Conservation (phyloP, 192 early-diverging fungal species). For the Coemansia sp. region DNA sequence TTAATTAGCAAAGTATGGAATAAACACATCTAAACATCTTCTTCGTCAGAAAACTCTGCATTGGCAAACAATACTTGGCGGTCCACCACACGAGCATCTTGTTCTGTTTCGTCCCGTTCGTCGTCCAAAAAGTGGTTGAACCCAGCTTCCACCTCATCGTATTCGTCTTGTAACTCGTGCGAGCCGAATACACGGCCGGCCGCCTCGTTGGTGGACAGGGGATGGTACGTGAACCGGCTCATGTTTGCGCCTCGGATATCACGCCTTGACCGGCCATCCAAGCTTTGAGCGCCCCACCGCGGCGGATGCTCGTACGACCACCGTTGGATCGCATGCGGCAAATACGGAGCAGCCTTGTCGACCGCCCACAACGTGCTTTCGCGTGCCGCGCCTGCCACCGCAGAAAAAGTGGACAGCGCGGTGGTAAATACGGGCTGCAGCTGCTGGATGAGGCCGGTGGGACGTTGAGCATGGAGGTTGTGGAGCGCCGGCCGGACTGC, state of each 20-base stretch:
- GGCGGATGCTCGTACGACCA: slow-evolving; percentile 55
- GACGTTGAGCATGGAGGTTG: slow-evolving; percentile 4
- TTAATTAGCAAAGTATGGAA: no score
- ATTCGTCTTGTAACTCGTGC: slow-evolving; percentile 25
- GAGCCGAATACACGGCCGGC: slow-evolving; percentile 19
- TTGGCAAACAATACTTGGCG: slow-evolving; percentile 50
- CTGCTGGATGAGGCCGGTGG: slow-evolving; percentile 29
- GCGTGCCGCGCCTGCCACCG: slow-evolving; percentile 27
- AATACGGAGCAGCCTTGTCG: slow-evolving; percentile 45
- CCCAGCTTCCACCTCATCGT: slow-evolving; percentile 49
- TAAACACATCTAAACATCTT: slow-evolving; percentile 3
- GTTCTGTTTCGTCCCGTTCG: slow-evolving; percentile 11
- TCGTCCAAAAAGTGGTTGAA: slow-evolving; percentile 54
- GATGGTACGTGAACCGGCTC: slow-evolving; percentile 32
- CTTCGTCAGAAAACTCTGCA: slow-evolving; percentile 44
- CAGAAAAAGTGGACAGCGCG: slow-evolving; percentile 34
- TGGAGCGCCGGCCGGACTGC: slow-evolving; percentile 30
- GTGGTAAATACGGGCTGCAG: slow-evolving; percentile 45
- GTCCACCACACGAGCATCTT: slow-evolving; percentile 22
- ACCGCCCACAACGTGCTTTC: slow-evolving; percentile 40
- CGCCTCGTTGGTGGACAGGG: slow-evolving; percentile 32
- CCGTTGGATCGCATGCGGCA: slow-evolving; percentile 37
- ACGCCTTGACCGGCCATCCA: slow-evolving; percentile 34
- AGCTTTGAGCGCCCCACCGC: slow-evolving; percentile 37
- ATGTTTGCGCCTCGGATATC: slow-evolving; percentile 13